Evolutionary conservation across 192 early-diverging fungal species (phyloP), one percentile per base, ranked within the genome.

Genomic region (Spizellomyces sp.): DNA sequence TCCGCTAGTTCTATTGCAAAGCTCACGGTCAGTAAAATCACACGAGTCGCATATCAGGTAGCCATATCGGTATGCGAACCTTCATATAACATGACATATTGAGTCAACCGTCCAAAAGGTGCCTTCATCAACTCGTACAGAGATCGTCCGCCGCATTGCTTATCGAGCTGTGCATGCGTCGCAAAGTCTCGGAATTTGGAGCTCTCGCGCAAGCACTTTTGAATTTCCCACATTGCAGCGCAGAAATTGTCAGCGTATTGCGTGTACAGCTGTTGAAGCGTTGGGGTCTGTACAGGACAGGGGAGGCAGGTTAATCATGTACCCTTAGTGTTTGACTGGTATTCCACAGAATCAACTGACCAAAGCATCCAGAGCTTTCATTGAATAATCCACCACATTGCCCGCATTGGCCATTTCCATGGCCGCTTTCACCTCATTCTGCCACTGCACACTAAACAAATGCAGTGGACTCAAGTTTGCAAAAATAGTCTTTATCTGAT

Each of bases 111-210:
- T 8, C 64, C 41, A 22, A 67, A 48, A 8, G 72, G 72, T 7
- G 47, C 64, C 12, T 17, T 66, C n/a, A 74, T n/a, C 64, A 74
- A 45, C 8, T 74, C 72, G 22, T 54, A 67, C 45, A 74, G 22
- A 7, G 64, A 67, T 0, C 70, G 46, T 44, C 46, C 62, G 10
- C 70, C 70, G 63, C 70, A 65, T n/a, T 48, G 62, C 50, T 67
- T 74, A 22, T 67, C 56, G 9, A 45, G 44, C 47, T 57, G 43
- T 8, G 65, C 72, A 22, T 15, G 19, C 10, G 47, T 65, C 19
- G 45, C 58, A 56, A 70, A 75, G 19, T 75, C 74, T 15, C 74
- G 67, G 55, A 75, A 75, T 45, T 63, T 62, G n/a, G 67, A 10
- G 22, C 21, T 65, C 9, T 75, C 69, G 6, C 62, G 62, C 42